phyloP scores from a whole-genome alignment of 179 eudicot species.

The Spinacia oleracea region DNA sequence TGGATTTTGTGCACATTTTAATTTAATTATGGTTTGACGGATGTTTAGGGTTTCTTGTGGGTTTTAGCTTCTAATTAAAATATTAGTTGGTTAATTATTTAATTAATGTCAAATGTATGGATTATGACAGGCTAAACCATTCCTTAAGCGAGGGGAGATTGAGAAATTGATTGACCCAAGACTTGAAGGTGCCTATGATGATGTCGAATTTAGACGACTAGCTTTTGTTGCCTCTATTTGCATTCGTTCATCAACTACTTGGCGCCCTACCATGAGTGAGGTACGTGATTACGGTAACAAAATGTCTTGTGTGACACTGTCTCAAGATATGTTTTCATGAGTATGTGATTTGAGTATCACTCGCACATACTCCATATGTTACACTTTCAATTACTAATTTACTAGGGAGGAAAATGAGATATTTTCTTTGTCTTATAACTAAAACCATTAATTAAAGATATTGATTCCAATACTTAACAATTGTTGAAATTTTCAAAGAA shows the following conservation, averaged over 20 bases:
- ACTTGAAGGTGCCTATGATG: slow-evolving; percentile 56
- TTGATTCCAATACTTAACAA: too few species aligned
- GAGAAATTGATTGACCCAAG: slow-evolving; percentile 68
- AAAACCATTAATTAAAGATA: too few species aligned
- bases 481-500: too few species aligned
- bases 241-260: slow-evolving; percentile 69
- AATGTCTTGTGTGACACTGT: not conserved
- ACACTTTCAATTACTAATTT: too few species aligned
- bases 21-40: not conserved
- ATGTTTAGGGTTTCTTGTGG: slow-evolving; percentile 31
- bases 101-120: slow-evolving; percentile 23
- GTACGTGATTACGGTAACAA: slow-evolving; percentile 26
- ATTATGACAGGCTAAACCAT: slow-evolving; percentile 75
- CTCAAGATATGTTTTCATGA: too few species aligned
- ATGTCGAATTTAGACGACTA: slow-evolving; percentile 41
- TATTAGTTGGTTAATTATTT: slow-evolving; percentile 1
- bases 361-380: too few species aligned
- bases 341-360: too few species aligned
- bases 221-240: slow-evolving; percentile 83
- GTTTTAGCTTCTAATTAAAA: slow-evolving; percentile 20
- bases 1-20: not conserved
- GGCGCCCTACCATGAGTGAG: slow-evolving; percentile 94
- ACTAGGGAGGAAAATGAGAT: too few species aligned
- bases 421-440: too few species aligned
- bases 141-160: slow-evolving; percentile 55